Conservation (phyloP, 495 filamentous ascomycete genomes). For the Immersiella caudata region DNA sequence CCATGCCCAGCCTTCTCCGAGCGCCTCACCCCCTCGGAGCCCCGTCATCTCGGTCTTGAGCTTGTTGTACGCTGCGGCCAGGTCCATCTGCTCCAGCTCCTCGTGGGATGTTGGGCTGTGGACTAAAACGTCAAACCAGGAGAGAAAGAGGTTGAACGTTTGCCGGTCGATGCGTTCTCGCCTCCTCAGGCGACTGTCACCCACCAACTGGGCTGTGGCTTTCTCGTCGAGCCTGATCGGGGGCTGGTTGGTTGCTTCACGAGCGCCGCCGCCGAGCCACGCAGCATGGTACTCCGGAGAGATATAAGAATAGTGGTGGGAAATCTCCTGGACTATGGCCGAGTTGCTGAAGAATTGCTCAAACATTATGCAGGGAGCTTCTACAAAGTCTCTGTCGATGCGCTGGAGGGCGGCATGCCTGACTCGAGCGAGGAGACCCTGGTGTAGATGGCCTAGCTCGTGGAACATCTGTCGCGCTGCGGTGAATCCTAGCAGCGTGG, state of each 20-base stretch:
- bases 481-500: background rate
- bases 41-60: conserved; percentile 1
- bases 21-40: background rate
- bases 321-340: background rate
- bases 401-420: background rate
- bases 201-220: background rate
- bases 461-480: background rate
- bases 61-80: conserved; percentile 8
- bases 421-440: background rate
- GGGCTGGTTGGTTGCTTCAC: background rate
- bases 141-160: background rate
- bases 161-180: background rate
- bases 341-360: conserved; percentile 1
- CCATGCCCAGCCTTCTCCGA: conserved; percentile 8
- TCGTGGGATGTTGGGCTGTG: conserved; percentile 5
- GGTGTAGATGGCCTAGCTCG: conserved; percentile 11
- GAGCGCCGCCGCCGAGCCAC: background rate
- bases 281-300: conserved; percentile 1
- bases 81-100: conserved; percentile 5
- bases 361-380: conserved; percentile 7
- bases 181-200: conserved; percentile 2
- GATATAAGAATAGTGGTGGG: conserved; percentile 4
- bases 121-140: background rate
- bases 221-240: background rate
- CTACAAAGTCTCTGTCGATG: conserved; percentile 4